phyloP scores from a whole-genome alignment of 768 basidiomycete genomes.

The Crepidotus variabilis region DNA sequence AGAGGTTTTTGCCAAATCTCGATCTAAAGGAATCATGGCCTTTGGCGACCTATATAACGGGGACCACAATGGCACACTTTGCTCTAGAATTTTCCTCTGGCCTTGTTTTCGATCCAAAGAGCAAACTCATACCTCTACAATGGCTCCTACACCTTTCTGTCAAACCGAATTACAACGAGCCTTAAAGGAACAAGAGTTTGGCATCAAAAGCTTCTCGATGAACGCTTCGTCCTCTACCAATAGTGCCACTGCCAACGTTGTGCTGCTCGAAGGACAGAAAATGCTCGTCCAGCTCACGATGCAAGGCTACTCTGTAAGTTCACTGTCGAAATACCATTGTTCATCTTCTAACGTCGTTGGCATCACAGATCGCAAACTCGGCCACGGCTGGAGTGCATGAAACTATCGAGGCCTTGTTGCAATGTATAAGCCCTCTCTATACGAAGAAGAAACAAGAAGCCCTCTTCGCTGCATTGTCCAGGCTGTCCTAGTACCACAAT shows the following conservation, averaged over 20 bases:
- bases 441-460: conserved; percentile 39
- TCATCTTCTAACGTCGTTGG: conserved; percentile 3
- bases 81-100: background rate
- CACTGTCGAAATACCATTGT: background rate
- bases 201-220: conserved; percentile 45
- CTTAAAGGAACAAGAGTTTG: conserved; percentile 57
- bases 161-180: conserved; percentile 49
- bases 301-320: conserved; percentile 53
- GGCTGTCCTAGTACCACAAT: conserved; percentile 22
- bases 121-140: conserved; percentile 13
- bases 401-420: conserved; percentile 56
- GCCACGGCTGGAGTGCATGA: conserved; percentile 36
- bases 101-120: background rate
- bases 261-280: conserved; percentile 50
- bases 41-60: conserved; percentile 23
- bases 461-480: conserved; percentile 46
- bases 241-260: conserved; percentile 51
- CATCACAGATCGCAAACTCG: conserved; percentile 9
- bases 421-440: conserved; percentile 53
- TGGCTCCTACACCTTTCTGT: conserved; percentile 28
- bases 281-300: conserved; percentile 45
- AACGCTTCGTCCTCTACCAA: conserved; percentile 29
- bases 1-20: conserved; percentile 14
- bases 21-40: conserved; percentile 16
- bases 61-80: background rate